Evolutionary conservation across 495 filamentous ascomycete genomes (phyloP), one percentile per base, ranked within the genome.

Genomic region (Xylaria scruposa): DNA sequence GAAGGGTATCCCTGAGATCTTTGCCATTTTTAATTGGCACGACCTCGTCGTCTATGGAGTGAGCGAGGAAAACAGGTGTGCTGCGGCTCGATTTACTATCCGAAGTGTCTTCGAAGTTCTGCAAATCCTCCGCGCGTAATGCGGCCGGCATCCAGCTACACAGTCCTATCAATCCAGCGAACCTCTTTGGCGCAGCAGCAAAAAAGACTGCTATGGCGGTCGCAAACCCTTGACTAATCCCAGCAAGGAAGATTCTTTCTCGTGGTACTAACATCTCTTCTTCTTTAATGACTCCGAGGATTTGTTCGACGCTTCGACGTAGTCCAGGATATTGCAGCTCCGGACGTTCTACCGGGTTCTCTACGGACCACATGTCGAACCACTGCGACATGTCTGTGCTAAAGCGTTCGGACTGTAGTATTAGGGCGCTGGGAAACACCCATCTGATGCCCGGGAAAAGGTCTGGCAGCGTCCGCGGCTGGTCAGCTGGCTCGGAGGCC

Each of bases 151-250:
- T 75, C 82, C 87, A 88, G 63, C 86, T 85, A 73, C 84, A 85
- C 77, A 91, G 85, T 12, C 88, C 89, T 69, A 90, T 74, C 63
- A 88, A 83, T 2, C 78, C 88, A 17, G 76, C 83, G 40, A 83
- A 72, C 40, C 36, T 58, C 54, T 24, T 73, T 65, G 17, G 24
- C 75, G 9, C 51, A 21, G 5, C 72, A 31, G 76, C 80, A 17
- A 90, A 71, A 15, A 88, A 74, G 8, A 77, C 75, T 46, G 84
- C 78, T 19, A 87, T 73, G 6, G 80, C 77, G 4, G 83, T 84
- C 6, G 89, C 89, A 72, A 75, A 80, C 7, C 80, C 83, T 76
- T 80, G 79, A 33, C 78, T 79, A 6, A 82, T 79, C 0, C 81
- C 79, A 21, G 76, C 79, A 19, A 85, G 46, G 24, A 85, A 74